These are phyloP conservation scores for Diplodia seriata DNA, from an alignment of 2,329 filamentous ascomycete species.

Conservation along the genomic window DNA sequence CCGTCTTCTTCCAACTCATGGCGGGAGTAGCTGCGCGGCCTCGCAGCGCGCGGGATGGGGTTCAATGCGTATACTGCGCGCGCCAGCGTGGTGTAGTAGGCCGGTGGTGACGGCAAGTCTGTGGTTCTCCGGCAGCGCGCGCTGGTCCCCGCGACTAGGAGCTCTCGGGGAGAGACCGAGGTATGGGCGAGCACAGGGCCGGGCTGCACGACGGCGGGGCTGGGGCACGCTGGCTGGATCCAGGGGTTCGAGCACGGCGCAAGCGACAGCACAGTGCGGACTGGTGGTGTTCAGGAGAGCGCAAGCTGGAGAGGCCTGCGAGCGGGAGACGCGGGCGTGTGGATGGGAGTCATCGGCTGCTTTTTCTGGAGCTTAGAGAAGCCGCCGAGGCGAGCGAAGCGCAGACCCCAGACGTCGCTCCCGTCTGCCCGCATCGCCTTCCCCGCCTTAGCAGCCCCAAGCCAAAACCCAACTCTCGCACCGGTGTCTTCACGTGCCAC, in stretches of 20 bases:
- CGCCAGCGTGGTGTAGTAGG: constrained; percentile 20
- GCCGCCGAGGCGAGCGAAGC: constrained; percentile 26
- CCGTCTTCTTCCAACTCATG: constrained; percentile 95
- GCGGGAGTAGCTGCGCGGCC: constrained; percentile 49
- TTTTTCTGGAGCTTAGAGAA: constrained; percentile 26
- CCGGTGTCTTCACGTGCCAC: constrained; percentile 17
- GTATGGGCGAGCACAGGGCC: constrained; percentile 26
- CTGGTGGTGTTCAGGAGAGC: constrained; percentile 17
- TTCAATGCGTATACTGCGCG: constrained; percentile 20
- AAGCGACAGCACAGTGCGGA: background rate
- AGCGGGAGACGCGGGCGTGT: background rate
- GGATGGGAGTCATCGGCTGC: constrained; percentile 30
- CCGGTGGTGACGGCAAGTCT: background rate
- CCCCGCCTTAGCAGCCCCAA: constrained; percentile 25
- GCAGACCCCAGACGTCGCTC: constrained; percentile 30
- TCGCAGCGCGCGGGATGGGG: constrained; percentile 24
- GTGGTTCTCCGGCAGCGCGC: background rate
- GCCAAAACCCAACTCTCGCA: background rate
- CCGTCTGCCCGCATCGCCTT: constrained; percentile 30
- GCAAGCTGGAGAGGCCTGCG: constrained; percentile 4
- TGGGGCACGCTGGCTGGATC: background rate
- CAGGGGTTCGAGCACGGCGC: constrained; percentile 19
- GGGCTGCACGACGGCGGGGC: constrained; percentile 15
- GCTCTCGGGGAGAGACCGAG: constrained; percentile 28
- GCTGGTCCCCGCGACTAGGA: constrained; percentile 11